Evolutionary conservation across 2,329 filamentous ascomycete species (phyloP), one percentile per base, ranked within the genome.

Genomic region (Beauveria brongniartii): DNA sequence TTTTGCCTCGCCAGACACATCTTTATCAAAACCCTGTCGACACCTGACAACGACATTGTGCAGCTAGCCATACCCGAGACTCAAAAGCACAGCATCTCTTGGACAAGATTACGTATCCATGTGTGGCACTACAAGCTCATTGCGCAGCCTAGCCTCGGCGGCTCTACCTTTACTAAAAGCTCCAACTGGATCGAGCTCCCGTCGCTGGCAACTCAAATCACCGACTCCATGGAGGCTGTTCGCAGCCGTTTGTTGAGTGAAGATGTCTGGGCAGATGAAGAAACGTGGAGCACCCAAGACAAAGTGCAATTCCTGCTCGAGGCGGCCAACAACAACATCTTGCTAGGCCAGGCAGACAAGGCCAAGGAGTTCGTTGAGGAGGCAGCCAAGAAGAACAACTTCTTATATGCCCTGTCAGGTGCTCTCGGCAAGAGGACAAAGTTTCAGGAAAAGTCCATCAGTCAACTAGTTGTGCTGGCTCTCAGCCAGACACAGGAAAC

Each of bases 381-480:
- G 61, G 92, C 92, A 0, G 82, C 86, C 0, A 75, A 77, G 50
- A 75, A 83, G 41, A 87, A 86, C n/a, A 82, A 84, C 0, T 90
- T 99, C 62, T 80, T 84, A 20, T 97, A 95, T 73, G 88, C 87
- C 0, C 73, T 99, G 60, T 95, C 91, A 0, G 94, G 94, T 43
- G 85, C 90, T 24, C 74, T 99, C 65, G 94, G 94, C 18, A 97
- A 92, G 75, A 80, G 89, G 63, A 95, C 91, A 1, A 88, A 83
- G 66, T 95, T 86, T 61, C 91, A 95, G 72, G 82, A 91, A 69
- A 89, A 85, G 63, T 88, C 87, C 67, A 86, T 86, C 63, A 96
- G 91, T 67, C 94, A 99, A 72, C 80, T 99, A 30, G 89, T 99
- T 1, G 91, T 99, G 2, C 77, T 97, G 34, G 94, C 94, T 1